Evolutionary conservation across 139 green algal species (phyloP), one percentile per base, ranked within the genome.

Genomic region (Ulvella scutata): DNA sequence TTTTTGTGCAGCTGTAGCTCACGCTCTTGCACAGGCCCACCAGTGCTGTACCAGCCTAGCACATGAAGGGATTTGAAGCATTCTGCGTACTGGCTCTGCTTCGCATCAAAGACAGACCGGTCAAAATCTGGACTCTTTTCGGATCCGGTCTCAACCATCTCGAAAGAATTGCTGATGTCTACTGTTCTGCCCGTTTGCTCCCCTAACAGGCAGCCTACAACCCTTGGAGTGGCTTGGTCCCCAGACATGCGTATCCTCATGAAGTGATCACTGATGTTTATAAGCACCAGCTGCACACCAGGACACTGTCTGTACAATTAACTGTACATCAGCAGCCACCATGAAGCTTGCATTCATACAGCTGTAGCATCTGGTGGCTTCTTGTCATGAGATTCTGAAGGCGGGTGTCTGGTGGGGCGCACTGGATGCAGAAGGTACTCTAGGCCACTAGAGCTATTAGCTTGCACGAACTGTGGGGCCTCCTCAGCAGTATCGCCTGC

Each of bases 191-290:
- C 51, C 13, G 51, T 67, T 1, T 67, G 51, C 51, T 67, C 51
- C 7, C 51, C 51, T 10, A 67, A 26, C n/a, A 67, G 51, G 33
- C 51, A 67, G 31, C 51, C 51, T 36, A 67, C 33, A 26, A 67
- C 51, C 33, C 33, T 10, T 13, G 51, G 51, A 26, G 33, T 23
- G 6, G 31, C 51, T 34, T 67, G n/a, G 17, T 67, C 33, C 1
- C 51, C 51, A 34, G 51, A 26, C 20, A 67, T 29, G 31, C 51
- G 31, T 36, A 36, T 36, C 33, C 51, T n/a, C 51, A 67, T 67
- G 51, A 67, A 67, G 51, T 67, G 51, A 29, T 67, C 51, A 23
- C 51, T 67, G 51, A 67, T 67, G 51, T 67, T 67, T n/a, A 67
- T 67, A n/a, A 67, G 51, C 9, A 67, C 51, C 17, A 67, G 20